Evolutionary conservation across 768 basidiomycete species (phyloP), one percentile per base, ranked within the genome.

Genomic region (Strobilomyces echinocephalus): DNA sequence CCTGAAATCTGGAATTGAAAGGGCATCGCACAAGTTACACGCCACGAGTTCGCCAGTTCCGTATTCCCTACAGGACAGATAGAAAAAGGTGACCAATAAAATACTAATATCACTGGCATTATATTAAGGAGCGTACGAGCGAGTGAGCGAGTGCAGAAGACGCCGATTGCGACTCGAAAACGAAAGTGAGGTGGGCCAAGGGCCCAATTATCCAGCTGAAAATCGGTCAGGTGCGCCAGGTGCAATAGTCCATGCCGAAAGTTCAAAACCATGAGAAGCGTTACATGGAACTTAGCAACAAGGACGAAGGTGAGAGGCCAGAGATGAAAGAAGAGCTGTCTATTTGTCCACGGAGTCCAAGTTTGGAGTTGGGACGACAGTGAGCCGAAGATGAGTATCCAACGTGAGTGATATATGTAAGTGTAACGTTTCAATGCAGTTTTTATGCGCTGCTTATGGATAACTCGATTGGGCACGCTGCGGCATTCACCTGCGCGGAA

Each of bases 391-490:
- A 43, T 15, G 53, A 59, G 41, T 54, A 65, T 56, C 55, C 60
- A 58, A 48, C 28, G 44, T 39, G 30, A 31, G 5, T 16, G 21
- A 42, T 15, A 12, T 24, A n/a, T 42, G 11, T n/a, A 36, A 10
- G 34, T 33, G 34, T 5, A 14, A 28, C 9, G 10, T 33, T 34
- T 5, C 35, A 9, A 45, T 11, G 9, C 20, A 26, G 31, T 5
- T 1, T 38, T 74, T 73, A 88, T 31, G 65, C 76, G 47, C 79
- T 74, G 60, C 74, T 80, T 4, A 73, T 59, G 6, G 85, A 64
- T 0, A 91, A 74, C 62, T 88, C 79, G 54, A 87, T 79, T 1
- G 91, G 92, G 58, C 87, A 89, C 24, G 77, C 72, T 0, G 83
- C 90, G 59, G 79, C 73, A 9, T 77, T 67, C 35, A 88, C 76